A percentile compares a stretch with the other conserved stretches of the same genome.
Evolutionary conservation across 2,329 filamentous ascomycete genomes (phyloP).

Genomic region (Fusarium sp.): DNA sequence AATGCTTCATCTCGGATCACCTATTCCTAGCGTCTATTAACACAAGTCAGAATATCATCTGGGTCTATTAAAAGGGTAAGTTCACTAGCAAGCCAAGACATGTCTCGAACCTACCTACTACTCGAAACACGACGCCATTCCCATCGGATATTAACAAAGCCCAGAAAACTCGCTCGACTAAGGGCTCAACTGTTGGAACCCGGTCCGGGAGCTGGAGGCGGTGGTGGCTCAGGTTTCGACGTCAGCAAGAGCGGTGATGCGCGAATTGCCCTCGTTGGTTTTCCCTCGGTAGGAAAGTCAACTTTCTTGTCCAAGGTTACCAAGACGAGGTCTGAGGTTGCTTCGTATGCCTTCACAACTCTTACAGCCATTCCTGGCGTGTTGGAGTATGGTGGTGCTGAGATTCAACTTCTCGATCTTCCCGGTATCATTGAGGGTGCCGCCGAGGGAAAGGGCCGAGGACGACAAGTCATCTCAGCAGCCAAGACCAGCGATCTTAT

Average conservation of each 20-base stretch:
- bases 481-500: slow-evolving; percentile 98
- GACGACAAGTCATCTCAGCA: slow-evolving; percentile 95
- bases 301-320: slow-evolving; percentile 99
- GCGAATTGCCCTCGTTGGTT: slow-evolving; percentile 96
- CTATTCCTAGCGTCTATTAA: slow-evolving; percentile 24
- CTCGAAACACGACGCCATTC: neutral
- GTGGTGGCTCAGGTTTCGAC: slow-evolving; percentile 86
- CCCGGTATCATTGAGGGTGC: slow-evolving; percentile 99
- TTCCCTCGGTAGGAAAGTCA: slow-evolving; percentile 98
- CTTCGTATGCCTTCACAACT: slow-evolving; percentile 97
- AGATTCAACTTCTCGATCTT: slow-evolving; percentile 97
- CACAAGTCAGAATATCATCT: slow-evolving; percentile 86
- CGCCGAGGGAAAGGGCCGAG: slow-evolving; percentile 93
- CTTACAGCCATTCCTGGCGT: slow-evolving; percentile 97
- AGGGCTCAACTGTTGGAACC: slow-evolving; percentile 95
- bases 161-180: slow-evolving; percentile 92
- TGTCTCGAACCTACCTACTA: neutral
- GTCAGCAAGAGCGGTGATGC: slow-evolving; percentile 98
- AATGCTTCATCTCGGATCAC: neutral
- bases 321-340: slow-evolving; percentile 95
- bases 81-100: neutral
- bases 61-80: slow-evolving; percentile 94
- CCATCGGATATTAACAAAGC: slow-evolving; percentile 5
- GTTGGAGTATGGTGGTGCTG: slow-evolving; percentile 95
- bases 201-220: slow-evolving; percentile 78